These are phyloP conservation scores for Primulina huaijiensis DNA, from an alignment of 257 asterid species.

Conservation along the genomic window DNA sequence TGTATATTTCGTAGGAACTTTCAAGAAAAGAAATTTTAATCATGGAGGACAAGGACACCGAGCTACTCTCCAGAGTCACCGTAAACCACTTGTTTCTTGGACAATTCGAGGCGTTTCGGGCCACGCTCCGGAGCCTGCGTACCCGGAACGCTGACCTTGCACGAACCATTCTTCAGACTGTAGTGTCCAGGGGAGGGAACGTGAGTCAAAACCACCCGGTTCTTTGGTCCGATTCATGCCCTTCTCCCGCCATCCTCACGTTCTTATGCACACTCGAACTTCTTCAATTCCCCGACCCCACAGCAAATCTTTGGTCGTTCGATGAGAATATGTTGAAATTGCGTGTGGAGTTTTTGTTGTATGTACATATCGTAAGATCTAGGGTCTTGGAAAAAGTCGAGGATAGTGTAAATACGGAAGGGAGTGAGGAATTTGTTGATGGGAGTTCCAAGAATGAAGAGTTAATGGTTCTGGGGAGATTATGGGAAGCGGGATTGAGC, in stretches of 20 bases:
- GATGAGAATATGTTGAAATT: conserved; percentile 52
- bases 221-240: conserved; percentile 73
- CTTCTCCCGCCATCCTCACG: conserved; percentile 72
- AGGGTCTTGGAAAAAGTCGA: conserved; percentile 41
- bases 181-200: conserved; percentile 65
- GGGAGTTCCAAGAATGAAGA: conserved; percentile 34
- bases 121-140: conserved; percentile 72
- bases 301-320: conserved; percentile 69
- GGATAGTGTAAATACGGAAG: conserved; percentile 33
- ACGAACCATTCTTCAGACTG: conserved; percentile 65
- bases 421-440: conserved; percentile 29
- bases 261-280: conserved; percentile 74
- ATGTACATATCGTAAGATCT: conserved; percentile 46
- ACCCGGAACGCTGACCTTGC: conserved; percentile 72
- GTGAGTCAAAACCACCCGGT: conserved; percentile 55
- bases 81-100: conserved; percentile 81
- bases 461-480: conserved; percentile 52
- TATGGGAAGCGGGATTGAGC: conserved; percentile 52
- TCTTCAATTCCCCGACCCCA: conserved; percentile 73
- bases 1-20: no score
- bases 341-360: conserved; percentile 82
- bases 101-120: conserved; percentile 94
- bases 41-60: conserved; percentile 72
- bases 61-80: conserved; percentile 58
- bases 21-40: not conserved